Evolutionary conservation across 257 asterid genomes (phyloP).

Genomic region (Rhazya stricta): DNA sequence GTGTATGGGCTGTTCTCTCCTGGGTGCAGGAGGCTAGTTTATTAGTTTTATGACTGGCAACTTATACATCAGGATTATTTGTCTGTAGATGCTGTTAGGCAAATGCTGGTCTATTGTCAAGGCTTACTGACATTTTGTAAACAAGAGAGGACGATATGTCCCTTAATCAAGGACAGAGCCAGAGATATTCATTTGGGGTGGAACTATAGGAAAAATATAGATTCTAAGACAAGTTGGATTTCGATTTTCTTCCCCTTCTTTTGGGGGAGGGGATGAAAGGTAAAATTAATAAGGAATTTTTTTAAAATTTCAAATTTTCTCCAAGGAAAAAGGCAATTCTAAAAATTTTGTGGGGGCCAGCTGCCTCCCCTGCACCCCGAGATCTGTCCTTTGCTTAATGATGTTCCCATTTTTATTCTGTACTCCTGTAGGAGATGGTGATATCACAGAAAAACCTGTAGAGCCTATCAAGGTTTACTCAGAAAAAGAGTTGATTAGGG

Average conservation of each 20-base stretch:
- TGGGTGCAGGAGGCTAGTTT: not conserved
- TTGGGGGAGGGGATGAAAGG: too few relatives aligned
- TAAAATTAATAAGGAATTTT: too few relatives aligned
- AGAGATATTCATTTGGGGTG: too few relatives aligned
- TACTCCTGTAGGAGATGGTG: slow-evolving; percentile 69
- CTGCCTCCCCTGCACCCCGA: too few relatives aligned
- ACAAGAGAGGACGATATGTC: not conserved
- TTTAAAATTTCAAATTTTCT: too few relatives aligned
- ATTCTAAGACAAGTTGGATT: too few relatives aligned
- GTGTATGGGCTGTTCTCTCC: not conserved
- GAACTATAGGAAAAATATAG: too few relatives aligned
- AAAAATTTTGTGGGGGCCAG: too few relatives aligned
- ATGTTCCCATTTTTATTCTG: slow-evolving; percentile 11
- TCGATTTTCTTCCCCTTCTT: too few relatives aligned
- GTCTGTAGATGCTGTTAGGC: not conserved
- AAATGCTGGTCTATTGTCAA: not conserved
- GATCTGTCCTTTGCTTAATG: too few relatives aligned
- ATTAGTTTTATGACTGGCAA: not conserved
- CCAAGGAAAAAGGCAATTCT: too few relatives aligned
- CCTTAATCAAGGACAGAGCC: too few relatives aligned
- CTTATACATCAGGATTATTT: not conserved
- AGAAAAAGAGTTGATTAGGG: slow-evolving; percentile 91
- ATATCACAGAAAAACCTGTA: slow-evolving; percentile 79
- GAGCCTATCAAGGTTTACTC: slow-evolving; percentile 92
- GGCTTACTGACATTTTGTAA: not conserved